Base-by-base conservation (phyloP, 169 alveolate genomes). In the Amoebophrya sp. region DNA sequence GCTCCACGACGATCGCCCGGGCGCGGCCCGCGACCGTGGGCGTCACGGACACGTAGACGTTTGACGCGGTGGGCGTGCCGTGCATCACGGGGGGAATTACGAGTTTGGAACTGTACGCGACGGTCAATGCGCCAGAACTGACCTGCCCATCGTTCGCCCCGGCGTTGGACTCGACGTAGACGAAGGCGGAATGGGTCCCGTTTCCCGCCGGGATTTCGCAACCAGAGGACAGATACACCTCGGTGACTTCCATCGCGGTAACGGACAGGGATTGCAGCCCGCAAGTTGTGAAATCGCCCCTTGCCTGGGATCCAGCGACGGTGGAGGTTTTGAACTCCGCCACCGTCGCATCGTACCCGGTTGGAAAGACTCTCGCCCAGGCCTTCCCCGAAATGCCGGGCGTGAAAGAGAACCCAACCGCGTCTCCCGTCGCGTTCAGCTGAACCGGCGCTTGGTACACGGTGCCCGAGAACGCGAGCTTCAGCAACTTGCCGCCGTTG, bases 1-100 rank as follows among this genome's bases (percentile, higher is more conserved):
- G 83, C 83, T 66, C 83, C 7, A 66, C 83, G 35, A 66, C 83
- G 83, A 66, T 66, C 39, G 83, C 83, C 35, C 83, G 83, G 29
- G 83, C 83, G 35, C 83, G 12, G 35, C 83, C 83, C 35, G 83
- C 83, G 18, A 66, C 83, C 29, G 29, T n/a, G 7, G 83, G 83
- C 35, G 32, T 25, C 83, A 66, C 83, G 29, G 83, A 12, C 39
- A 25, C 83, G 83, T 66, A 66, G 32, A 66, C 83, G 83, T 66
- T 66, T 1, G 38, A 25, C 35, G 83, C 83, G 10, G 83, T 66
- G 32, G 83, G 83, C 35, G 83, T 66, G 29, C 83, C 83, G 83
- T 66, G 83, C 83, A 66, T 66, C 83, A 25, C 83, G 7, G 83
- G 83, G 35, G 83, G 83, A 25, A 7, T n/a, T 0, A 66, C 39